phyloP scores from a whole-genome alignment of 805 yeast genomes.

The Wickerhamiella sorbophila region DNA sequence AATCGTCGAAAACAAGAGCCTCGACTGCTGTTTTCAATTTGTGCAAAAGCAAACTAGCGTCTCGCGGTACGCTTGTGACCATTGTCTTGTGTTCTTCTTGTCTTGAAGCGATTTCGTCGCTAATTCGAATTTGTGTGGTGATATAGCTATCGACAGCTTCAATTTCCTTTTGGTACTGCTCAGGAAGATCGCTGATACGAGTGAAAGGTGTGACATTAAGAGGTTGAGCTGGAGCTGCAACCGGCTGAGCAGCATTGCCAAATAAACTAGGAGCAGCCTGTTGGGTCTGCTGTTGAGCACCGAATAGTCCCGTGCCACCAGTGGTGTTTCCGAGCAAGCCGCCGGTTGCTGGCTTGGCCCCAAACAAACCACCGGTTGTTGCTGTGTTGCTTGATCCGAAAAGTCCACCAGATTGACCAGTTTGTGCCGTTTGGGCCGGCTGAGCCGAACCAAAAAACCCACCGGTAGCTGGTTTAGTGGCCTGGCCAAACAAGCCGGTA shows the following conservation, averaged over 20 bases:
- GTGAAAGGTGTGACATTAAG: conserved; percentile 39
- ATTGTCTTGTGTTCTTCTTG: conserved; percentile 29
- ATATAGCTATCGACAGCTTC: conserved; percentile 43
- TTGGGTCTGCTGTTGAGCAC: conserved; percentile 1
- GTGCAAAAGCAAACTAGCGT: conserved; percentile 37
- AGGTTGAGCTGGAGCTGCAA: conserved; percentile 16
- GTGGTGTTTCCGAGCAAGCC: conserved; percentile 7
- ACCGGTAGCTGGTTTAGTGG: background rate
- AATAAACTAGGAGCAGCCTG: too few species aligned
- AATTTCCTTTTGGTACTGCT: conserved; percentile 37
- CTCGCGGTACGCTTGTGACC: conserved; percentile 40
- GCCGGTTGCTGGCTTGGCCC: background rate
- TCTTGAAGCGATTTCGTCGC: conserved; percentile 34
- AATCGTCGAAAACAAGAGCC: conserved; percentile 37
- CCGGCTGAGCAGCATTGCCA: conserved; percentile 9
- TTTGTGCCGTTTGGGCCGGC: conserved; percentile 1
- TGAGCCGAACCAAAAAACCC: background rate
- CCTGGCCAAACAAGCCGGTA: conserved; percentile 17
- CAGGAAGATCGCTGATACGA: conserved; percentile 45
- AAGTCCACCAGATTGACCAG: conserved; percentile 8
- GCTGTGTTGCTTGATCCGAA: conserved; percentile 8
- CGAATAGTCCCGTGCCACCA: background rate
- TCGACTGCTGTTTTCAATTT: conserved; percentile 37
- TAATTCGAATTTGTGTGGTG: conserved; percentile 36
- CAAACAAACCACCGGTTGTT: background rate